A percentile compares a stretch with the other conserved stretches of the same genome.
These are phyloP conservation scores for Jamesozyma jinghongensis DNA, from an alignment of 805 yeast genomes.

Conservation along the genomic window DNA sequence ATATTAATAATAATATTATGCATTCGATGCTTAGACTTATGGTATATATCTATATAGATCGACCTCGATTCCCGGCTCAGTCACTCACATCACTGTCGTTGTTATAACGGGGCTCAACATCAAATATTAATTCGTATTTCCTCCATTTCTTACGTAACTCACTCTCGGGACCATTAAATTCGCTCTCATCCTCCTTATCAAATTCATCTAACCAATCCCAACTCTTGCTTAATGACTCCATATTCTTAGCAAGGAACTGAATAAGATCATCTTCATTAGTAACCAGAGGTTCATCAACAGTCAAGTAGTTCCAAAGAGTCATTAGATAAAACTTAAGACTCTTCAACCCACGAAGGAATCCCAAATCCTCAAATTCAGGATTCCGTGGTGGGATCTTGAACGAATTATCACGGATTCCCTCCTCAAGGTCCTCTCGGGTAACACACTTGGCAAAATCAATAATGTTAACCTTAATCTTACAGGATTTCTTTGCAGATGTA, in stretches of 20 bases:
- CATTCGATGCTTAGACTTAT: no score
- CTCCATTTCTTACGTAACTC: constrained; percentile 30
- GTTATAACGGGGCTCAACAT: constrained; percentile 28
- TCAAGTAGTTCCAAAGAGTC: constrained; percentile 46
- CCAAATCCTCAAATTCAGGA: constrained; percentile 56
- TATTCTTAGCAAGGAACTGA: constrained; percentile 13
- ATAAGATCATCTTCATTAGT: constrained; percentile 17
- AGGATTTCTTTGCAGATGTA: constrained; percentile 9
- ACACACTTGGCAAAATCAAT: constrained; percentile 96
- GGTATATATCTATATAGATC: no score
- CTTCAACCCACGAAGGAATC: constrained; percentile 73
- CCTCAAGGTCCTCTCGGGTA: constrained; percentile 45
- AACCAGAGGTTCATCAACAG: constrained; percentile 33
- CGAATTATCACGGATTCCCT: constrained; percentile 24
- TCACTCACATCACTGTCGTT: constrained; percentile 28
- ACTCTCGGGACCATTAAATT: constrained; percentile 24
- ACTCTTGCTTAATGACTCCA: constrained; percentile 14
- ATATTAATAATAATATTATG: no score
- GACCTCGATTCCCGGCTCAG: constrained; percentile 4
- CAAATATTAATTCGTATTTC: constrained; percentile 29
- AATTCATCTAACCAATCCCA: constrained; percentile 36
- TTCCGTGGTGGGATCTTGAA: constrained; percentile 66
- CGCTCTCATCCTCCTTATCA: constrained; percentile 28
- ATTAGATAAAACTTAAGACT: constrained; percentile 64
- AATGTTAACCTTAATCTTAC: constrained; percentile 47